Percentiles rank a stretch among this genome's conserved stretches.
These are phyloP conservation scores for Colletotrichum gloeosporioides DNA, from an alignment of 2,329 filamentous ascomycete genomes.

Conservation along the genomic window DNA sequence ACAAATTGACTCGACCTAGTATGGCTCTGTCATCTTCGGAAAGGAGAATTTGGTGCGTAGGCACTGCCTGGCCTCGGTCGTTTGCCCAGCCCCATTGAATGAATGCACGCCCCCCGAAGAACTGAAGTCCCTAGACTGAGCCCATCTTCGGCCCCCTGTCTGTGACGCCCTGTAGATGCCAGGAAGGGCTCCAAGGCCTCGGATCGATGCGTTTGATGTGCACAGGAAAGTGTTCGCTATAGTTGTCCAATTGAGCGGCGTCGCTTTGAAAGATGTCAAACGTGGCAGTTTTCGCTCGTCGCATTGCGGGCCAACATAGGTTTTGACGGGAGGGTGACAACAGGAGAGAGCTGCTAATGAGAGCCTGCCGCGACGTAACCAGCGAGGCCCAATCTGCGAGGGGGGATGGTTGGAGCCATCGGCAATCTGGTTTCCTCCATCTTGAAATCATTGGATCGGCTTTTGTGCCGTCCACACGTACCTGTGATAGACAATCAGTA, in stretches of 20 bases:
- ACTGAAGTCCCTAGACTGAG: background rate
- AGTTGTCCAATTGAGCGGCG: conserved; percentile 3
- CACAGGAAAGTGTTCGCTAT: conserved; percentile 5
- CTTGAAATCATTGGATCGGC: conserved; percentile 16
- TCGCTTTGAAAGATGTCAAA: background rate
- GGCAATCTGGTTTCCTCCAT: background rate
- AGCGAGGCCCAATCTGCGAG: background rate
- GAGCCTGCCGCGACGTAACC: background rate
- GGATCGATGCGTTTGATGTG: background rate
- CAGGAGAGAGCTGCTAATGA: conserved; percentile 2
- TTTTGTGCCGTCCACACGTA: conserved; percentile 26
- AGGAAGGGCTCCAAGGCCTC: background rate
- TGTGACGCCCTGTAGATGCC: background rate
- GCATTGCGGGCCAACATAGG: background rate
- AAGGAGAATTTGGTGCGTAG: background rate
- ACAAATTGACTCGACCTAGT: background rate
- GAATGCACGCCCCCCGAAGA: background rate
- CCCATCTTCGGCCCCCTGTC: background rate
- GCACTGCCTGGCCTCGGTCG: background rate
- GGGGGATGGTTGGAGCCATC: background rate
- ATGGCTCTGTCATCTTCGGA: background rate
- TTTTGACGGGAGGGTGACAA: conserved; percentile 12
- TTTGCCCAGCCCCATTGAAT: background rate
- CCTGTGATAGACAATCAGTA: conserved; percentile 13
- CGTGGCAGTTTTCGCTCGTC: background rate